phyloP scores from a whole-genome alignment of 1,284 basidiomycete genomes.

The Apiotrichum mycotoxinovorans region DNA sequence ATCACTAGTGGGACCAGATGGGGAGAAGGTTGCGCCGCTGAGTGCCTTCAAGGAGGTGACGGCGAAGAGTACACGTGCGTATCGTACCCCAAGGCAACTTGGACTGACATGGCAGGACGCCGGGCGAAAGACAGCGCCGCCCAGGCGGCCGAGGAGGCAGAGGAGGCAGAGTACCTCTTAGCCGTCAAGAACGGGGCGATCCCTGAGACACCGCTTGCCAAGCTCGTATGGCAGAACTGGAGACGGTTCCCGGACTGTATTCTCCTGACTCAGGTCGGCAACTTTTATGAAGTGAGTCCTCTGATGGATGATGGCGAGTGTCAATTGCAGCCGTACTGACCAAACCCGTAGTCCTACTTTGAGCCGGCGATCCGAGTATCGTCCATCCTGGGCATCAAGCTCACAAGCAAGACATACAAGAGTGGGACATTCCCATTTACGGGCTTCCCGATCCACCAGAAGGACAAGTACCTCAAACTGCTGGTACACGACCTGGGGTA shows the following conservation, averaged over 20 bases:
- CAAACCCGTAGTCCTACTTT: constrained; percentile 81
- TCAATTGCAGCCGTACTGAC: too few relatives aligned
- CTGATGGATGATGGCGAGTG: too few relatives aligned
- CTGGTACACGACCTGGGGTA: constrained; percentile 75
- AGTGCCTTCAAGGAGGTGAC: neutral
- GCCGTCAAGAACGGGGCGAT: constrained; percentile 25
- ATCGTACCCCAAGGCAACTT: neutral
- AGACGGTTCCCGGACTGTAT: constrained; percentile 79
- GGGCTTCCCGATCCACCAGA: constrained; percentile 80
- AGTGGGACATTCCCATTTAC: constrained; percentile 63
- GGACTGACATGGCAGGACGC: neutral
- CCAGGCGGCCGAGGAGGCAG: constrained; percentile 10
- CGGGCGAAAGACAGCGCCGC: constrained; percentile 3
- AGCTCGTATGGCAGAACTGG: constrained; percentile 67
- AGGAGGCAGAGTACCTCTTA: constrained; percentile 16
- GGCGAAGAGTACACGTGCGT: neutral
- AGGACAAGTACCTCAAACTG: constrained; percentile 79
- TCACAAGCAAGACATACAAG: constrained; percentile 49
- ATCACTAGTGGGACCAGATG: constrained; percentile 5
- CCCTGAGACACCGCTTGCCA: constrained; percentile 56
- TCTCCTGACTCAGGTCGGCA: constrained; percentile 82
- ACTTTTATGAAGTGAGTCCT: constrained; percentile 88
- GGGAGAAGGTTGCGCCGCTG: constrained; percentile 15
- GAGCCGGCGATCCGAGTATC: constrained; percentile 79
- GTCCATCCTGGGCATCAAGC: constrained; percentile 57